phyloP scores from a whole-genome alignment of 305 asterid species.

The Plantago lanceolata region DNA sequence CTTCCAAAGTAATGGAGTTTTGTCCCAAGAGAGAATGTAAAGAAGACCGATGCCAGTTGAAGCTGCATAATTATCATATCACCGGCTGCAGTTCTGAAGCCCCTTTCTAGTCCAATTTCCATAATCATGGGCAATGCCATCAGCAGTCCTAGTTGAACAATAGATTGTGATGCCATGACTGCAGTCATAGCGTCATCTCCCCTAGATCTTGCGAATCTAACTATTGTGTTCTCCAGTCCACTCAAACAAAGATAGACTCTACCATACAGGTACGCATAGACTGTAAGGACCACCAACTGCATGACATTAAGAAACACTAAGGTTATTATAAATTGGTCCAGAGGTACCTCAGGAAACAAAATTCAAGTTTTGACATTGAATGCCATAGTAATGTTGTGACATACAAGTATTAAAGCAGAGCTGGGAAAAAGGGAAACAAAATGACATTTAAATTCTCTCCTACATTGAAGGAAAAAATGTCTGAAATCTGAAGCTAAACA shows the following conservation, averaged over 20 bases:
- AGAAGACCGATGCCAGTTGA: conserved; percentile 88
- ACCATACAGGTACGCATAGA: conserved; percentile 85
- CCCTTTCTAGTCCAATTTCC: conserved; percentile 95
- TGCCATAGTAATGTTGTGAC: no score
- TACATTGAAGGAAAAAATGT: no score
- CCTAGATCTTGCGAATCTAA: conserved; percentile 54
- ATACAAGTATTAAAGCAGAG: no score
- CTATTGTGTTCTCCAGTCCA: conserved; percentile 78
- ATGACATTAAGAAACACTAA: conserved; percentile 22
- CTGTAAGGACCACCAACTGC: conserved; percentile 92
- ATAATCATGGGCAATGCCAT: conserved; percentile 91
- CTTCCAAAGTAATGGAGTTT: conserved; percentile 96
- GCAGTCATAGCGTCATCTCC: conserved; percentile 74
- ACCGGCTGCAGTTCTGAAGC: conserved; percentile 82
- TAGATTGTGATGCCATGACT: conserved; percentile 86
- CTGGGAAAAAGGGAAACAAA: no score
- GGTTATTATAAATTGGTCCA: neutral
- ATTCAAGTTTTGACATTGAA: neutral
- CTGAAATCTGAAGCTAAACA: no score
- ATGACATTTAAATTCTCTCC: no score
- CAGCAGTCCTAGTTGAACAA: conserved; percentile 84
- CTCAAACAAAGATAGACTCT: conserved; percentile 77
- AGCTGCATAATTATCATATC: conserved; percentile 89
- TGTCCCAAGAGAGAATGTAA: conserved; percentile 93
- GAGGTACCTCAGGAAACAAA: neutral